phyloP scores from a whole-genome alignment of 139 green algal genomes.

The Ettlia oleoabundans region DNA sequence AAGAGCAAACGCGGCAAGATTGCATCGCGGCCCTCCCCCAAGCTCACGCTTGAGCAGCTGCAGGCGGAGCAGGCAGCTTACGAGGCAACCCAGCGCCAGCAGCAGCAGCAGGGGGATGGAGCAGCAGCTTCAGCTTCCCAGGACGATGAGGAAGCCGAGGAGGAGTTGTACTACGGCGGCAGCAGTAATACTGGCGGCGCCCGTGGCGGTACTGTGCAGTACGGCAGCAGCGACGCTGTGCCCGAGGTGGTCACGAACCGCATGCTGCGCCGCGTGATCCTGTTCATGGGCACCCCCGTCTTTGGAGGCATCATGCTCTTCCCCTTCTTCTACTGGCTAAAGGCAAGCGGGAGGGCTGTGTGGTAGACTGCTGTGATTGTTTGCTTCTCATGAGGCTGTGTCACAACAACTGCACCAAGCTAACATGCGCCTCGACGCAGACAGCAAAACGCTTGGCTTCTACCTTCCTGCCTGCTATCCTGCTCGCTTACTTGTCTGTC shows the following conservation, averaged over 20 bases:
- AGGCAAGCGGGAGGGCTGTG: slow-evolving; percentile 33
- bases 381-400: neutral
- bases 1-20: slow-evolving; percentile 56
- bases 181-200: neutral
- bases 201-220: slow-evolving; percentile 6
- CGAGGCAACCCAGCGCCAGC: neutral
- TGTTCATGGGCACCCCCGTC: slow-evolving; percentile 68
- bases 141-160: neutral
- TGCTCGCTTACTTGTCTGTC: no score
- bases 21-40: slow-evolving; percentile 31
- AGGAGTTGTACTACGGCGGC: neutral
- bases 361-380: no score
- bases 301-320: slow-evolving; percentile 63
- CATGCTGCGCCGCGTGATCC: slow-evolving; percentile 77
- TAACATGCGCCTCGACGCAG: no score
- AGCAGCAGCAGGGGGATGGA: slow-evolving; percentile 5
- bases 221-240: slow-evolving; percentile 13
- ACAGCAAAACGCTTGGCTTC: no score
- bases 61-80: slow-evolving; percentile 38
- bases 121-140: neutral
- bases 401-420: no score
- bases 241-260: slow-evolving; percentile 57
- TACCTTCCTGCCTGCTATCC: no score
- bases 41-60: slow-evolving; percentile 46
- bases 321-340: slow-evolving; percentile 77